Conservation (phyloP, 768 basidiomycete species). For the Serendipita vermifera region DNA sequence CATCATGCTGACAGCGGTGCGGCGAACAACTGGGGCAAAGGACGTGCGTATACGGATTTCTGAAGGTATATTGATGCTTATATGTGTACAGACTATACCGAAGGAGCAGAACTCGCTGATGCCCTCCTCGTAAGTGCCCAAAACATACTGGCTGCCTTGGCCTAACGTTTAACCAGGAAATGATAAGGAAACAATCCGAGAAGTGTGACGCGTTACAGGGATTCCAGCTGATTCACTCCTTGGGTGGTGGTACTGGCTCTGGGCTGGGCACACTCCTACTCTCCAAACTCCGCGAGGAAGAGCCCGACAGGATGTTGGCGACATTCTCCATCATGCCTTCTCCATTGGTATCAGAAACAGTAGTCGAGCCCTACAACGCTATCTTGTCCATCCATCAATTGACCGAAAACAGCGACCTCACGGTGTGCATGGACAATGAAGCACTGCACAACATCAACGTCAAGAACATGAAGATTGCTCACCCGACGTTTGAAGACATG, state of each 20-base stretch:
- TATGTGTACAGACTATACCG: constrained; percentile 6
- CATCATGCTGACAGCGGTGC: constrained; percentile 25
- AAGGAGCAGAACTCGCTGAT: constrained; percentile 76
- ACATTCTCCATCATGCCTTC: constrained; percentile 44
- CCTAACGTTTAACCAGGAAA: constrained; percentile 35
- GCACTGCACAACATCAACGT: constrained; percentile 69
- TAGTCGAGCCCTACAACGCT: constrained; percentile 73
- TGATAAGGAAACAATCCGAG: constrained; percentile 70
- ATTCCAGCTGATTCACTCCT: constrained; percentile 77
- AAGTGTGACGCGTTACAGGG: constrained; percentile 79
- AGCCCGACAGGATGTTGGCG: constrained; percentile 35
- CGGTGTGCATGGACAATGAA: constrained; percentile 78
- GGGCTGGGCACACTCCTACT: constrained; percentile 72
- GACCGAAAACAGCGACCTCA: constrained; percentile 76
- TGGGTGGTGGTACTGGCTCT: constrained; percentile 61
- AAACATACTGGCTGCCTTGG: too few relatives aligned
- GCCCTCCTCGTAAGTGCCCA: constrained; percentile 45
- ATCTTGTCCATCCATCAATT: constrained; percentile 78
- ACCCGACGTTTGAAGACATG: constrained; percentile 50
- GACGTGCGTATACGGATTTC: neutral
- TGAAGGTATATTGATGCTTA: neutral
- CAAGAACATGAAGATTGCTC: constrained; percentile 49
- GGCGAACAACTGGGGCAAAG: constrained; percentile 12
- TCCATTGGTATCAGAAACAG: constrained; percentile 38
- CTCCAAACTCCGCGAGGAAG: constrained; percentile 71